Conservation (phyloP, 2,329 filamentous ascomycete species). For the Pseudofabraea citricarpa region DNA sequence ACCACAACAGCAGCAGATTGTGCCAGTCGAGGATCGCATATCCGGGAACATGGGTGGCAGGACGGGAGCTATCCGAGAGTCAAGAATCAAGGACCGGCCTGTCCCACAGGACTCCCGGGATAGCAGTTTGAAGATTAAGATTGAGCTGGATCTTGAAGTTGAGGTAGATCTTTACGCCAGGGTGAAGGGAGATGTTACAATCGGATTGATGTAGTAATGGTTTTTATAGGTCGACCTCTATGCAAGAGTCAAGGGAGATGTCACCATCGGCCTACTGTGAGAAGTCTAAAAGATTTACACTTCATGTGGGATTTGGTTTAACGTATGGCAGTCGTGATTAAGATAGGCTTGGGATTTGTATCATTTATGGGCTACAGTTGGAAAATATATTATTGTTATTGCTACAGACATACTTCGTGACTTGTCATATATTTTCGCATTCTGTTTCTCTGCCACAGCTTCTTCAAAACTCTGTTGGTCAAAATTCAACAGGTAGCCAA, state of each 20-base stretch:
- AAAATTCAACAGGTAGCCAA: too few relatives aligned
- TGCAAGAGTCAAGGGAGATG: slow-evolving; percentile 27
- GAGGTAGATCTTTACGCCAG: slow-evolving; percentile 35
- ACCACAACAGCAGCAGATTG: slow-evolving; percentile 12
- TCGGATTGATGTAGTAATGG: slow-evolving; percentile 21
- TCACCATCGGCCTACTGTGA: slow-evolving; percentile 34
- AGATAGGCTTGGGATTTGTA: too few relatives aligned
- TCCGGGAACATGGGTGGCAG: slow-evolving; percentile 23
- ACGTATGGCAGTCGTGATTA: too few relatives aligned
- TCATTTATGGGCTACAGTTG: too few relatives aligned
- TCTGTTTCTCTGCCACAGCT: too few relatives aligned
- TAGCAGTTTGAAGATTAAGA: slow-evolving; percentile 35
- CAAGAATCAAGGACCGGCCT: slow-evolving; percentile 33
- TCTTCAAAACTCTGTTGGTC: too few relatives aligned
- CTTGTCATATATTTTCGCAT: too few relatives aligned
- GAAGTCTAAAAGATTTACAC: slow-evolving; percentile 3
- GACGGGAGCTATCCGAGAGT: slow-evolving; percentile 27
- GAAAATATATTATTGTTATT: too few relatives aligned
- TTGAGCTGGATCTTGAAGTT: slow-evolving; percentile 34
- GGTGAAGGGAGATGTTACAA: slow-evolving; percentile 25
- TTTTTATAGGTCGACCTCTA: slow-evolving; percentile 26
- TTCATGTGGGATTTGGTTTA: background rate
- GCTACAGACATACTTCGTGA: too few relatives aligned
- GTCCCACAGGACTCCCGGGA: slow-evolving; percentile 29
- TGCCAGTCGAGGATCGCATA: slow-evolving; percentile 11